Conservation (phyloP, 192 early-diverging fungal species). For the Dispira simplex region DNA sequence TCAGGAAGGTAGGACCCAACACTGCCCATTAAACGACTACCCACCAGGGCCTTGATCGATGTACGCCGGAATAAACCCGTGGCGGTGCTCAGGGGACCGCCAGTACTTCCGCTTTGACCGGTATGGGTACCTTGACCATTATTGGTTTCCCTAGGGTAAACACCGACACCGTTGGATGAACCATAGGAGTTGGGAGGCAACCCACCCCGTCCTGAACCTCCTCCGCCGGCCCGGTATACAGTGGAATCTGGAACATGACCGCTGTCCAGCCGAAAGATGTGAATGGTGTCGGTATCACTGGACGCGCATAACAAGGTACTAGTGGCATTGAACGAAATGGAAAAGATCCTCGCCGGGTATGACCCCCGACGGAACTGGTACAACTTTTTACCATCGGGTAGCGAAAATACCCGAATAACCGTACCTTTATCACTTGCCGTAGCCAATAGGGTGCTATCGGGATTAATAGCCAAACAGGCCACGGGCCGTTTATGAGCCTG, state of each 20-base stretch:
- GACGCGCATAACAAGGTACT: conserved; percentile 53
- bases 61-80: conserved; percentile 41
- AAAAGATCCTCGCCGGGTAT: conserved; percentile 82
- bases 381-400: conserved; percentile 70
- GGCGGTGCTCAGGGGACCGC: conserved; percentile 24
- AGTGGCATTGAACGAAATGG: conserved; percentile 69
- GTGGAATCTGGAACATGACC: conserved; percentile 2
- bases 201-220: conserved; percentile 21
- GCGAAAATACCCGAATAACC: conserved; percentile 86
- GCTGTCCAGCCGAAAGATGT: conserved; percentile 67
- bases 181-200: conserved; percentile 14
- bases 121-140: neutral
- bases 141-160: conserved; percentile 12
- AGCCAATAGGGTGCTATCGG: conserved; percentile 84
- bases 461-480: conserved; percentile 71
- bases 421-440: conserved; percentile 97
- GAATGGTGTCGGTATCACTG: conserved; percentile 88
- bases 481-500: conserved; percentile 91
- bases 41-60: conserved; percentile 30
- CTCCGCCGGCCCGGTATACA: conserved; percentile 12
- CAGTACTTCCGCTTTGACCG: conserved; percentile 9
- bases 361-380: conserved; percentile 92
- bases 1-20: conserved; percentile 81
- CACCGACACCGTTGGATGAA: neutral
- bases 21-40: conserved; percentile 53